These are phyloP conservation scores for Fusarium nygamai DNA, from an alignment of 2,329 filamentous ascomycete genomes.

Conservation along the genomic window DNA sequence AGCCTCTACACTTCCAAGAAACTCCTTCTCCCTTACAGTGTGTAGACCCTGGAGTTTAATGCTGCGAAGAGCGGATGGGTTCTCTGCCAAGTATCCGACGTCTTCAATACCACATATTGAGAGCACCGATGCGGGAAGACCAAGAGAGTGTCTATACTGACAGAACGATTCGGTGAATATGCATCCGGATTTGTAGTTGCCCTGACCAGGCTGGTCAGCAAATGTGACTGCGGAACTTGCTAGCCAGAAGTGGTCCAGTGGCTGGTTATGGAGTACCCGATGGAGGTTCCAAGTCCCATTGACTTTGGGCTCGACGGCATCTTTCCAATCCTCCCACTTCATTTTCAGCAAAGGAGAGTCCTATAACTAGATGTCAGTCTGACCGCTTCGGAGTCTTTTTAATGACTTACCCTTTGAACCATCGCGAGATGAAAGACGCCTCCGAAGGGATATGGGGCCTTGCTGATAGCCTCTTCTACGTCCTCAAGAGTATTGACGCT, in stretches of 20 bases:
- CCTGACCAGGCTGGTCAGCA: constrained; percentile 11
- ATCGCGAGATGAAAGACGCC: constrained; percentile 46
- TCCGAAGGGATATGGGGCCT: constrained; percentile 18
- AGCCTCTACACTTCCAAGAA: constrained; percentile 8
- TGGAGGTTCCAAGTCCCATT: constrained; percentile 47
- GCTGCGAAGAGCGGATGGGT: background rate
- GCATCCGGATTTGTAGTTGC: constrained; percentile 17
- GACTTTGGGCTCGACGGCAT: constrained; percentile 47
- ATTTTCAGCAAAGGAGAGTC: constrained; percentile 47
- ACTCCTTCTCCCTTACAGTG: background rate
- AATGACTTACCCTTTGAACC: constrained; percentile 31
- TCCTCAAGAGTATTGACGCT: constrained; percentile 10
- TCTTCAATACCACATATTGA: constrained; percentile 15
- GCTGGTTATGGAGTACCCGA: background rate
- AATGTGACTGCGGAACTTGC: constrained; percentile 3
- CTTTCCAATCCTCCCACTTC: constrained; percentile 39
- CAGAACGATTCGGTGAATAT: constrained; percentile 21
- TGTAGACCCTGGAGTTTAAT: background rate
- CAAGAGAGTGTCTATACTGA: constrained; percentile 6
- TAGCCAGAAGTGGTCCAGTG: constrained; percentile 50
- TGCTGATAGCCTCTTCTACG: constrained; percentile 12
- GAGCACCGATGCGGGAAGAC: constrained; percentile 10
- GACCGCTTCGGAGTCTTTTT: too few relatives aligned
- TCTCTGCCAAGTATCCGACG: constrained; percentile 17
- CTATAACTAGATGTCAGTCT: background rate